Evolutionary conservation across 257 asterid genomes (phyloP).

Genomic region (Avicennia marina): DNA sequence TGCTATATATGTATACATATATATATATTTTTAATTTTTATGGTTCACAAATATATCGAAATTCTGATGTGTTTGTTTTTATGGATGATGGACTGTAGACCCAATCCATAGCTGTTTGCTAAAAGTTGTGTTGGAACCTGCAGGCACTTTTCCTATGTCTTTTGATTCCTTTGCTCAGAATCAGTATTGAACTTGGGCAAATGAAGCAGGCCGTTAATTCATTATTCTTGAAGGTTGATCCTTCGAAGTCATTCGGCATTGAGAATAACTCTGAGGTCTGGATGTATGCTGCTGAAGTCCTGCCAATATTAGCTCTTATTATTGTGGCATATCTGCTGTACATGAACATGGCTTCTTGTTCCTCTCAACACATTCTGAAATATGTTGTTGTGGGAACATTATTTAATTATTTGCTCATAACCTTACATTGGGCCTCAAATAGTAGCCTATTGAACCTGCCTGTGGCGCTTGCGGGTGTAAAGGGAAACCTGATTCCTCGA

Average conservation of each 20-base stretch:
- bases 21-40: no score
- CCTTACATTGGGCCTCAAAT: constrained; percentile 60
- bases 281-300: constrained; percentile 46
- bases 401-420: constrained; percentile 50
- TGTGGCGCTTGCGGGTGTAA: constrained; percentile 24
- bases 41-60: no score
- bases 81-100: neutral
- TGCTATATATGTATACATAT: no score
- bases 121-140: constrained; percentile 23
- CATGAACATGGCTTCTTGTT: constrained; percentile 39
- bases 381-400: constrained; percentile 54
- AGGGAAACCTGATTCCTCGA: constrained; percentile 63
- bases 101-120: constrained; percentile 10
- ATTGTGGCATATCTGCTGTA: constrained; percentile 51
- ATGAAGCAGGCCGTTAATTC: constrained; percentile 62
- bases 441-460: constrained; percentile 35
- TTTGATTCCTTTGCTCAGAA: constrained; percentile 69
- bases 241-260: constrained; percentile 55
- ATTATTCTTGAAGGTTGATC: constrained; percentile 47
- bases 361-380: constrained; percentile 49
- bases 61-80: no score
- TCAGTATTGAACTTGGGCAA: constrained; percentile 72
- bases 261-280: constrained; percentile 41
- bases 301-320: constrained; percentile 56
- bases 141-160: constrained; percentile 72